A percentile compares a stretch with the other conserved stretches of the same genome.
Conservation (phyloP, 169 alveolate species). For the Eimeria necatrix region DNA sequence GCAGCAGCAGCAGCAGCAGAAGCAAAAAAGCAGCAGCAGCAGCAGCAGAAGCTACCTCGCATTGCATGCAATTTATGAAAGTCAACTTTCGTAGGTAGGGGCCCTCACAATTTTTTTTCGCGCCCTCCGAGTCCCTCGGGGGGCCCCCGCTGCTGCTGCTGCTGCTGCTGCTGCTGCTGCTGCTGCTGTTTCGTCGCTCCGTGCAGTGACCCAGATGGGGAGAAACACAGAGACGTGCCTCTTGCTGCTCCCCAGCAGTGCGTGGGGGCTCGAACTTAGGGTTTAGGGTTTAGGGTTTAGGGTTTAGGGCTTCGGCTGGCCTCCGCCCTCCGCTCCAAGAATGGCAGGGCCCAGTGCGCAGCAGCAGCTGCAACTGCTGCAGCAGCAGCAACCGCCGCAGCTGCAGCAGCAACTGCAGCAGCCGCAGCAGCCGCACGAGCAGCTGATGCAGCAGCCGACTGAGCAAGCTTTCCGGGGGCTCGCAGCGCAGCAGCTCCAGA, state of each 20-base stretch:
- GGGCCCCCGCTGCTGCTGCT: neutral
- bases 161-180: neutral
- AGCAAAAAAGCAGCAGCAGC: no score
- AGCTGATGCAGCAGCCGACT: neutral
- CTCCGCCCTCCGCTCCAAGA: neutral
- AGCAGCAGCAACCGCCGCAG: neutral
- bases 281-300: neutral
- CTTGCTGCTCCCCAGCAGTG: no score
- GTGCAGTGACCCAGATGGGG: no score
- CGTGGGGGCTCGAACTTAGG: neutral
- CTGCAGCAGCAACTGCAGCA: neutral
- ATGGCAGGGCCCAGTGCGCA: no score
- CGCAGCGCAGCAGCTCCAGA: neutral
- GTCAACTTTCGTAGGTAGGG: no score
- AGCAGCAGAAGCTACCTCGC: no score
- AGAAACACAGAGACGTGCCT: no score
- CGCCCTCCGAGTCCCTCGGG: neutral
- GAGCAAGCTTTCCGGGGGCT: neutral
- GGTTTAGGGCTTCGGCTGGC: no score
- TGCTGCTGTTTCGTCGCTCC: neutral
- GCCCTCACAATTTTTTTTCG: no score
- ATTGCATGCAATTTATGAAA: neutral
- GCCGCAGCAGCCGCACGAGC: neutral
- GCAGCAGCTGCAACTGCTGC: neutral
- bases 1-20: no score